Evolutionary conservation across 768 basidiomycete species (phyloP), one percentile per base, ranked within the genome.

Genomic region (Brasilioporus rufonigricans): DNA sequence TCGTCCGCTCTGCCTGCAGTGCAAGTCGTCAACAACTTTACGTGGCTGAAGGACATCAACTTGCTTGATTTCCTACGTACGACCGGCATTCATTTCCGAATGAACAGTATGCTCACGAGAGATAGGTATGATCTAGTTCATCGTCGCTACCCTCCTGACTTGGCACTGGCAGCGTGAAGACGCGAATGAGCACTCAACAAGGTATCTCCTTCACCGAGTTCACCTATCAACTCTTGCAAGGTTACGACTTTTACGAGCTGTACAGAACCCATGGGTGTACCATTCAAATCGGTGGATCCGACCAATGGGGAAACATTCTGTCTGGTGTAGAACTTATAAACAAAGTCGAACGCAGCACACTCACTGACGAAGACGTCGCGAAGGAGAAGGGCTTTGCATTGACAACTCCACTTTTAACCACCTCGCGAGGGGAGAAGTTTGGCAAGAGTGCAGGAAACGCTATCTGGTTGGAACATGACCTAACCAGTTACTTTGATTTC

Each of bases 181-280:
- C 83, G 27, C 87, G 96, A 26, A 77, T 98, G 50, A 74, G 77
- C 7, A 85, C 91, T 0, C 84, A 87, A 57, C 82, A 86, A 62
- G 96, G 96, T 43, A 87, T 98, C 57, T 97, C 95, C n/a, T 99
- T 96, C 75, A 93, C 95, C 19, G 97, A 99, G 69, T 98, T 99
- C 73, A 86, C 91, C 4, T 99, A 99, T 70, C 97, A 99, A 65
- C 83, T 99, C 23, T 80, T 99, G 26, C 97, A 99, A 74, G 97
- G 93, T 12, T 91, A 94, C 73, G 97, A 99, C 72, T 99, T 97
- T 73, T 81, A 87, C 60, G 76, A 85, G 61, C 79, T 99, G 10
- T 74, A 89, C 67, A 76, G 77, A 59, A 69, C 79, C 21, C 76
- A 81, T 49, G 77, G 76, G 5, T 98, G 96, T 70, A 81, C 82